Percentiles rank a stretch among this genome's conserved stretches.
Conservation (phyloP, 2,329 filamentous ascomycete species). For the Paradendryphiella salina region DNA sequence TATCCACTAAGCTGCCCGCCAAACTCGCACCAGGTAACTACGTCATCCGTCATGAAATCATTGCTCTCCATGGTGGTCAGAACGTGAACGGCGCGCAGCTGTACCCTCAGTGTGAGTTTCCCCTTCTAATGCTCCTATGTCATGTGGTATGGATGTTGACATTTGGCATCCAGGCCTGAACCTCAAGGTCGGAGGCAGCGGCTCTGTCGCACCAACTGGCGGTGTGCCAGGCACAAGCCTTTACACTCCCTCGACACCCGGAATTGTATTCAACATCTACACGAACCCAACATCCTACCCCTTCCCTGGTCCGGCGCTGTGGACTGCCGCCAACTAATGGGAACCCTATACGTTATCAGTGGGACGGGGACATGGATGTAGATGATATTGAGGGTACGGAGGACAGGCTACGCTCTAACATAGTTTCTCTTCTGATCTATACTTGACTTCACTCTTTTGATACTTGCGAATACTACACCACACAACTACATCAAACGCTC, state of each 20-base stretch:
- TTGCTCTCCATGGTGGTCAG: conserved; percentile 52
- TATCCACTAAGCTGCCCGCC: conserved; percentile 50
- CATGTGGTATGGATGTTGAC: not conserved
- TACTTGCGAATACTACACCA: too few relatives aligned
- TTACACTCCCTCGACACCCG: conserved; percentile 51
- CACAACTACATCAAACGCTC: too few relatives aligned
- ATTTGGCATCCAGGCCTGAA: not conserved
- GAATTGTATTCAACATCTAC: conserved; percentile 50
- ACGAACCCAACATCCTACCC: conserved; percentile 39
- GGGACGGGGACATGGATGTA: too few relatives aligned
- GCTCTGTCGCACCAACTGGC: conserved; percentile 41
- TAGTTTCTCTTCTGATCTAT: too few relatives aligned
- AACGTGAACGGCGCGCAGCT: conserved; percentile 55
- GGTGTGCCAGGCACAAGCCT: conserved; percentile 48
- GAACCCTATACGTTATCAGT: too few relatives aligned
- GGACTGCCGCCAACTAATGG: conserved; percentile 39
- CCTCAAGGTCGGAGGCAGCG: conserved; percentile 52
- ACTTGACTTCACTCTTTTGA: too few relatives aligned
- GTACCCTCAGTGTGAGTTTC: conserved; percentile 53
- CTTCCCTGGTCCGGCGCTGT: conserved; percentile 44
- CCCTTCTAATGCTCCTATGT: not conserved
- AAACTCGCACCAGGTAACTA: conserved; percentile 55
- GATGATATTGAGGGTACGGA: too few relatives aligned
- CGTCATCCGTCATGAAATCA: conserved; percentile 59
- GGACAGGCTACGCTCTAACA: too few relatives aligned